Evolutionary conservation across 2,329 filamentous ascomycete species (phyloP), one percentile per base, ranked within the genome.

Genomic region (Raffaelea ambrosiae): DNA sequence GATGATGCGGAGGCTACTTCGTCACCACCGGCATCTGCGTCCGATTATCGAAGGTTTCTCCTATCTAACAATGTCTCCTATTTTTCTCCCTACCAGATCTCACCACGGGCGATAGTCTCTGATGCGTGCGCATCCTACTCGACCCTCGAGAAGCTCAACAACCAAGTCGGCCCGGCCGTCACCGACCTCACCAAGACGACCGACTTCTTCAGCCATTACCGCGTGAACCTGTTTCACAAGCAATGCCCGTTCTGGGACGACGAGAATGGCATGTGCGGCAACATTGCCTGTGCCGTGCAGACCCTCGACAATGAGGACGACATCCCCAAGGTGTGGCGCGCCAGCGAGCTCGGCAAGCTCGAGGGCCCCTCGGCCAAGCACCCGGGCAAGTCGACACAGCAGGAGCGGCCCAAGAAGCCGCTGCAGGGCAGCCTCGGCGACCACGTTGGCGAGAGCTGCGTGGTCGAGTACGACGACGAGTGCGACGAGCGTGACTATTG

Each of bases 171-270:
- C 58, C 86, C 89, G 18, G 78, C 82, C 46, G 70, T 98, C 56
- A 78, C 87, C 58, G 84, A 87, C 48, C 79, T 98, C 41, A 95
- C 88, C 0, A 80, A 80, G 57, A 81, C 86, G 46, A 95, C 91
- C 64, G 93, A 98, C 67, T 98, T 96, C 76, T 98, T 98, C 69
- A 91, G 91, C 46, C 89, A 97, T 67, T 98, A 97, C 70, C 84
- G 93, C 49, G 72, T 98, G 41, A 97, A 96, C 64, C 77, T 98
- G 19, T 98, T 88, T 67, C 86, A 94, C 66, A 95, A 93, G 66
- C 81, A 80, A 67, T 98, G 93, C 61, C 93, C 93, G 0, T 98
- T 97, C 64, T 98, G 93, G 91, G 80, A 83, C 61, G 93, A 98
- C 64, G 84, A 89, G 52, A 85, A 86, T 66, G 88, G 88, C 64